Percentiles rank a stretch among this genome's conserved stretches.
Evolutionary conservation across 2,329 filamentous ascomycete genomes (phyloP).

Genomic region (Penicillium sp.): DNA sequence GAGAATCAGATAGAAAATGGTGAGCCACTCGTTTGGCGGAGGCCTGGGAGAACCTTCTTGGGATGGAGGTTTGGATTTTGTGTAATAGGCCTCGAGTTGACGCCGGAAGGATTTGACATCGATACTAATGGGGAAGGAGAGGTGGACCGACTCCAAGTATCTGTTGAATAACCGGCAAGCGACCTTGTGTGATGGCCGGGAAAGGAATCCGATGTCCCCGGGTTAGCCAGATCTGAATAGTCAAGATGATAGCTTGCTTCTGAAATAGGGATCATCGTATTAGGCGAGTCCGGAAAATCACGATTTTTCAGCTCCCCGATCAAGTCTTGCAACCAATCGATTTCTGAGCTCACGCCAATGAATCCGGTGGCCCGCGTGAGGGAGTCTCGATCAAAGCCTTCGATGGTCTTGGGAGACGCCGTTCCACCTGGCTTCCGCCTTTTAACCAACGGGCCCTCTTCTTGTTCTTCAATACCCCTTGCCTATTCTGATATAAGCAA

Average conservation of each 20-base stretch:
- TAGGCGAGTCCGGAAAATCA: not conserved
- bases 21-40: slow-evolving; percentile 40
- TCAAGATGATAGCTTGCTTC: slow-evolving; percentile 46
- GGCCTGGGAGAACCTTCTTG: slow-evolving; percentile 30
- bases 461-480: not conserved
- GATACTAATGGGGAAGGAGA: slow-evolving; percentile 49
- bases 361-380: slow-evolving; percentile 40
- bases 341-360: slow-evolving; percentile 51
- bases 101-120: slow-evolving; percentile 47
- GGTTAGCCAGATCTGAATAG: slow-evolving; percentile 43
- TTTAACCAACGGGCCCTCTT: not conserved
- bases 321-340: slow-evolving; percentile 50
- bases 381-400: slow-evolving; percentile 47
- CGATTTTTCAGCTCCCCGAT: slow-evolving; percentile 38
- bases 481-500: not conserved
- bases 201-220: slow-evolving; percentile 40
- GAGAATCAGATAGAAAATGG: slow-evolving; percentile 52
- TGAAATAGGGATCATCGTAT: slow-evolving; percentile 9
- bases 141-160: slow-evolving; percentile 49
- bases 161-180: slow-evolving; percentile 47
- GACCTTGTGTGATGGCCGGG: slow-evolving; percentile 40
- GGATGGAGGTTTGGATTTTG: slow-evolving; percentile 37
- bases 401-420: slow-evolving; percentile 33
- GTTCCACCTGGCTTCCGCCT: not conserved
- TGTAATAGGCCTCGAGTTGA: slow-evolving; percentile 47